A percentile compares a stretch with the other conserved stretches of the same genome.
Conservation (phyloP, 306 rosid genomes). For the Calophaca sinica region DNA sequence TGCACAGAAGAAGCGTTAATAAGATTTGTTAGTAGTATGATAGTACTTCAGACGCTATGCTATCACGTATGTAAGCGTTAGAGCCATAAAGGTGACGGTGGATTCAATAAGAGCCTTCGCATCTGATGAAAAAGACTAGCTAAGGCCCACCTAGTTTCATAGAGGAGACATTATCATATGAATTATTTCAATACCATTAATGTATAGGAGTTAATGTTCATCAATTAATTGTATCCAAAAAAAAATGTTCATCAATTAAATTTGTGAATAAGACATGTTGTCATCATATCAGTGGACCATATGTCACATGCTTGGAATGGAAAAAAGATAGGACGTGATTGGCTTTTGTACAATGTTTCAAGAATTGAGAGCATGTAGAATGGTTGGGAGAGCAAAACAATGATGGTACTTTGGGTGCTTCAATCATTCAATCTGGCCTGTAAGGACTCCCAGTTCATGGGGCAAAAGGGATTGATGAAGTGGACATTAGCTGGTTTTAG, state of each 20-base stretch:
- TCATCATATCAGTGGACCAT: constrained; percentile 53
- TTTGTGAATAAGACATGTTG: constrained; percentile 7
- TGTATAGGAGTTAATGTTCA: constrained; percentile 38
- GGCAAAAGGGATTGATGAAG: constrained; percentile 12
- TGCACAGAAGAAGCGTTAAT: constrained; percentile 10
- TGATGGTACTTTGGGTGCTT: constrained; percentile 46
- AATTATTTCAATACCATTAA: constrained; percentile 42
- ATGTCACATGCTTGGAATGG: constrained; percentile 53
- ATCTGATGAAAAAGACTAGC: not conserved
- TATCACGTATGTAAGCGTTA: constrained; percentile 22
- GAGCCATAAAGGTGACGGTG: constrained; percentile 39
- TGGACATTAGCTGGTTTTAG: constrained; percentile 38
- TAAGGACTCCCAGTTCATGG: constrained; percentile 35
- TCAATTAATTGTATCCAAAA: no score
- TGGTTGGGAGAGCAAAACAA: constrained; percentile 40
- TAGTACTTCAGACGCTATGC: not conserved
- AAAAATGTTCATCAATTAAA: constrained; percentile 23
- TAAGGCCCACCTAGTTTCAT: constrained; percentile 40
- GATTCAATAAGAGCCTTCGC: constrained; percentile 2
- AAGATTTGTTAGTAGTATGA: constrained; percentile 24
- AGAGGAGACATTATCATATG: constrained; percentile 48
- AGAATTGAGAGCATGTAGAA: constrained; percentile 47
- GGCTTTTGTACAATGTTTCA: constrained; percentile 50
- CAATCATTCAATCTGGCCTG: constrained; percentile 39
- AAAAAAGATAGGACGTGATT: constrained; percentile 31